Base-by-base conservation (phyloP, 2,329 filamentous ascomycete genomes). In the Alternaria alternata region DNA sequence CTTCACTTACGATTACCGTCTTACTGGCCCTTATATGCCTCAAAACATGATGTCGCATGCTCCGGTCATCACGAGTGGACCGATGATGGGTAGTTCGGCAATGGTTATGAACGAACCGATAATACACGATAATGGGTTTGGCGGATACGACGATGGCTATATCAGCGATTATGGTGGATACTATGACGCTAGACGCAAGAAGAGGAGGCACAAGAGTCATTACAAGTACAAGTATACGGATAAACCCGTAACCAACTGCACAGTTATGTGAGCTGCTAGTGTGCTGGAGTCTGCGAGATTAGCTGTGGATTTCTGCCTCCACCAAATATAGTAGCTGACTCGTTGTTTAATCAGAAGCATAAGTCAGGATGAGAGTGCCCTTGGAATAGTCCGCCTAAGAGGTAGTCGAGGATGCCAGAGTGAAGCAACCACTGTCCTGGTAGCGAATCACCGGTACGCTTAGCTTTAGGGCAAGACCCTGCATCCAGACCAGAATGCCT, bases 221-320 rank as follows among this genome's bases (percentile, higher is more conserved):
- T 65, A 66, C 52, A 64, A 63, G 49, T 70, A 72, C 54, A 61
- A 60, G 20, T 66, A 66, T 41, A 65, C 68, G 36, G 63, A 59
- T 9, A 64, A 57, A 49, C 65, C 70, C 26, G 63, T 59, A 6
- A 67, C 66, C 12, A 67, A 69, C 41, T 72, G 70, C 51, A 59
- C 41, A 4, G 60, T 69, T 24, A 72, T 72, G 68, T 72, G 43
- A 55, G 39, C 11, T 39, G 48, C 12, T 28, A 34, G 34, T n/a
- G 14, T 51, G 48, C 20, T 4, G 14, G 22, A 26, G 22, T 18
- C 9, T 51, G 20, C 20, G 32, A 39, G 1, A 38, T 38, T 11
- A 30, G 44, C 44, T 6, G 46, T 36, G 30, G 46, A 30, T 7
- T 22, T 48, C 30, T 34, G 46, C 20, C 14, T n/a, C 18, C 18